phyloP scores from a whole-genome alignment of 2,329 filamentous ascomycete species.

The Mycogone perniciosa region DNA sequence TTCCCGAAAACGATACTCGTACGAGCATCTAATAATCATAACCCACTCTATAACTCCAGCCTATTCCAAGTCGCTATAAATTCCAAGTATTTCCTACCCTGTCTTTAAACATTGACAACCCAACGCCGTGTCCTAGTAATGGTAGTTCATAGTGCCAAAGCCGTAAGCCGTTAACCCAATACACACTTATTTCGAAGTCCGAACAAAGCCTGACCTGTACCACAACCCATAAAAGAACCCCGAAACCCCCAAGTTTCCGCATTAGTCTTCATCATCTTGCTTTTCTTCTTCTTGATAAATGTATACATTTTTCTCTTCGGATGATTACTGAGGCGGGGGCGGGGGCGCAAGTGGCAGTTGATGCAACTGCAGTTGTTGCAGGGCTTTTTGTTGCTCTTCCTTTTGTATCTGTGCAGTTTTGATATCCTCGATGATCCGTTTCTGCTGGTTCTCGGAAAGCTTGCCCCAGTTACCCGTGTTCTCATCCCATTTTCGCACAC shows the following conservation, averaged over 20 bases:
- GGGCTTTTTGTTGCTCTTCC: conserved; percentile 4
- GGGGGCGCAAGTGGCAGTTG: background rate
- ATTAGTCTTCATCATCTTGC: background rate
- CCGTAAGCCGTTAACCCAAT: background rate
- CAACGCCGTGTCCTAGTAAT: background rate
- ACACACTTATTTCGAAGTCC: background rate
- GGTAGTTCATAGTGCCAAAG: background rate
- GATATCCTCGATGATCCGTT: conserved; percentile 36
- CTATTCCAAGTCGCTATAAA: background rate
- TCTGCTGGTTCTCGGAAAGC: conserved; percentile 54
- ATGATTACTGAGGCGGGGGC: background rate
- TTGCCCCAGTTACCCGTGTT: conserved; percentile 55
- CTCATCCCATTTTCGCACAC: conserved; percentile 59
- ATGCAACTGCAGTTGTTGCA: background rate
- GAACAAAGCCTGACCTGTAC: background rate
- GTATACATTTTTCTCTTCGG: too few relatives aligned
- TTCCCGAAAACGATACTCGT: too few relatives aligned
- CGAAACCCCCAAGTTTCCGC: background rate
- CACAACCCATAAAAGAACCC: background rate
- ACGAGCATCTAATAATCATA: too few relatives aligned
- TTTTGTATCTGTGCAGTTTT: conserved; percentile 1
- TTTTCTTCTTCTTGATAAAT: too few relatives aligned
- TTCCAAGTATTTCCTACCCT: background rate
- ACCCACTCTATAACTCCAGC: background rate
- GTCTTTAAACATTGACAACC: background rate